Evolutionary conservation across 2,329 filamentous ascomycete species (phyloP).

Genomic region (Ascosphaera aggregata): DNA sequence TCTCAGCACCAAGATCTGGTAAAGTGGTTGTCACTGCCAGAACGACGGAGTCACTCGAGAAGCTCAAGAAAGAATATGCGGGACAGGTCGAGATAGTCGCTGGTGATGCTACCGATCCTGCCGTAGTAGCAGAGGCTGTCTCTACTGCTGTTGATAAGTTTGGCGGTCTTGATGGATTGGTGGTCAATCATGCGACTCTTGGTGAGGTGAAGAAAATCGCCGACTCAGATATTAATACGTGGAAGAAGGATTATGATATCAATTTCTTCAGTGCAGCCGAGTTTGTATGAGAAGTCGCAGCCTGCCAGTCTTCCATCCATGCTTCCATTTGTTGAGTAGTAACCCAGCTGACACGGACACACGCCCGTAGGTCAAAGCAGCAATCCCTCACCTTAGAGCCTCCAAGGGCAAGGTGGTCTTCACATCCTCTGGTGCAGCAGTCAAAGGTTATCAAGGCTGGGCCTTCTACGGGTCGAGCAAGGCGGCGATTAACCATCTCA

Average conservation of each 20-base stretch:
- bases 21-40: conserved; percentile 36
- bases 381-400: conserved; percentile 43
- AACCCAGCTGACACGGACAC: no score
- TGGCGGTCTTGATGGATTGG: conserved; percentile 49
- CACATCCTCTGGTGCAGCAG: conserved; percentile 56
- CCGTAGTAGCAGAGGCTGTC: conserved; percentile 35
- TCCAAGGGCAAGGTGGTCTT: conserved; percentile 50
- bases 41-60: conserved; percentile 27
- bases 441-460: conserved; percentile 45
- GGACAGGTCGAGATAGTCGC: conserved; percentile 31
- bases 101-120: conserved; percentile 32
- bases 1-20: conserved; percentile 24
- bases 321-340: no score
- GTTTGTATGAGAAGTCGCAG: no score
- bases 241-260: conserved; percentile 52
- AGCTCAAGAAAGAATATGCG: conserved; percentile 29
- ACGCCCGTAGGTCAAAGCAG: conserved; percentile 48
- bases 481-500: conserved; percentile 61
- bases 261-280: conserved; percentile 72
- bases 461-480: conserved; percentile 64
- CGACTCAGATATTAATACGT: conserved; percentile 45
- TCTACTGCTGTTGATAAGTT: conserved; percentile 43
- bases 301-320: no score
- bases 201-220: conserved; percentile 50
- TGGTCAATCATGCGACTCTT: conserved; percentile 72